Conservation (phyloP, 371 early-diverging fungal genomes). For the Rhizomucor miehei region DNA sequence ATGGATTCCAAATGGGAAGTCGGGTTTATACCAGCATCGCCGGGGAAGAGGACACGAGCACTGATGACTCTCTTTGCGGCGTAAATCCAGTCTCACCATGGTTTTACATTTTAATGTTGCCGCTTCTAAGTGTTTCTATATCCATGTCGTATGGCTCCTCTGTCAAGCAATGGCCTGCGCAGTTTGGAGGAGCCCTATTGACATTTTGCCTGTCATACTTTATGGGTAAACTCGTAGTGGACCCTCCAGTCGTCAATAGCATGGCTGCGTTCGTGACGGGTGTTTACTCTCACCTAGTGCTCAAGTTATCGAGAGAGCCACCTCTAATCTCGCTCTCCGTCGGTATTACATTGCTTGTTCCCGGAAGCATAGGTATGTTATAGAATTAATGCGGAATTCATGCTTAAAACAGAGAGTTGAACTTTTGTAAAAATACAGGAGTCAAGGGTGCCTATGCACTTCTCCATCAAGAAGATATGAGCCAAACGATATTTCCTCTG, state of each 20-base stretch:
- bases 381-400: background rate
- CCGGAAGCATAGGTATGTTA: conserved; percentile 43
- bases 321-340: conserved; percentile 39
- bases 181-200: conserved; percentile 23
- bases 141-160: conserved; percentile 42
- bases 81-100: conserved; percentile 27
- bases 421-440: conserved; percentile 14
- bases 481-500: conserved; percentile 27
- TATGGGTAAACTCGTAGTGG: conserved; percentile 30
- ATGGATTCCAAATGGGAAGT: conserved; percentile 74
- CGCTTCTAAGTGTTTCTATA: conserved; percentile 31
- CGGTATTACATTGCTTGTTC: conserved; percentile 40
- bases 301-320: conserved; percentile 33
- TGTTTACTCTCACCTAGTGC: conserved; percentile 31
- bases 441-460: conserved; percentile 43
- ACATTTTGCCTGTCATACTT: conserved; percentile 36
- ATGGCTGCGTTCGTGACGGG: conserved; percentile 39
- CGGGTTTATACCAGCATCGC: conserved; percentile 30
- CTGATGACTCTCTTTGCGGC: conserved; percentile 23
- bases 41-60: conserved; percentile 5
- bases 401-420: background rate
- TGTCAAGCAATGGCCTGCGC: conserved; percentile 33
- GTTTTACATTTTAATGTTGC: conserved; percentile 35
- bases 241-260: conserved; percentile 30
- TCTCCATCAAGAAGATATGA: conserved; percentile 29